Percentiles rank a stretch among this genome's conserved stretches.
phyloP scores from a whole-genome alignment of 2,329 filamentous ascomycete species.

The Alternaria brassicicola region DNA sequence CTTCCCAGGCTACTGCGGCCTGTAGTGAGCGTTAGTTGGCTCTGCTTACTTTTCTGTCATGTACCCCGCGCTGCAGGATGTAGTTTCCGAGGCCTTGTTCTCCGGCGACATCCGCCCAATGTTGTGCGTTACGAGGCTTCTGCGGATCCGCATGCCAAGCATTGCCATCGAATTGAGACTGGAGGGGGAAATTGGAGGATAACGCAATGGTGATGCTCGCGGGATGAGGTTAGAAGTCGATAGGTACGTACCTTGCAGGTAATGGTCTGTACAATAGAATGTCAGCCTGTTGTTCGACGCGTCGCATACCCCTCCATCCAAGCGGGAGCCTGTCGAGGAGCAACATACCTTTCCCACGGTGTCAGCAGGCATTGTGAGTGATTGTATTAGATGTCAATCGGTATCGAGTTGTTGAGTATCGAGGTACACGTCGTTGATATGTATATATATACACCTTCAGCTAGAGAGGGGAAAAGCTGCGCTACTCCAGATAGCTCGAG shows the following conservation, averaged over 20 bases:
- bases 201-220: neutral
- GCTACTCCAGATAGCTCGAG: slow-evolving; percentile 21
- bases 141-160: slow-evolving; percentile 43
- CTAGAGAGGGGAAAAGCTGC: slow-evolving; percentile 17
- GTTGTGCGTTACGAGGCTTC: neutral
- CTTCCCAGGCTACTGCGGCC: slow-evolving; percentile 97
- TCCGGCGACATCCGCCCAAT: slow-evolving; percentile 14
- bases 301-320: neutral
- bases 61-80: neutral
- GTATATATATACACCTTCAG: slow-evolving; percentile 2
- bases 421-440: slow-evolving; percentile 10
- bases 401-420: slow-evolving; percentile 18
- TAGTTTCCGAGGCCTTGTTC: neutral
- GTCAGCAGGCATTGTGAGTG: slow-evolving; percentile 56
- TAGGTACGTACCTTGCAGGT: slow-evolving; percentile 83
- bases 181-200: neutral
- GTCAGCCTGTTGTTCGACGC: slow-evolving; percentile 12
- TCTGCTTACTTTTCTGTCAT: neutral
- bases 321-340: neutral
- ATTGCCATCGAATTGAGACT: slow-evolving; percentile 2
- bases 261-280: slow-evolving; percentile 70
- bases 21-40: slow-evolving; percentile 45
- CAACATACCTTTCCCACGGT: slow-evolving; percentile 59
- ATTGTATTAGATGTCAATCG: slow-evolving; percentile 11
- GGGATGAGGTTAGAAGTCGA: slow-evolving; percentile 55